These are phyloP conservation scores for Haberlea rhodopensis DNA, from an alignment of 257 asterid genomes.

Conservation along the genomic window DNA sequence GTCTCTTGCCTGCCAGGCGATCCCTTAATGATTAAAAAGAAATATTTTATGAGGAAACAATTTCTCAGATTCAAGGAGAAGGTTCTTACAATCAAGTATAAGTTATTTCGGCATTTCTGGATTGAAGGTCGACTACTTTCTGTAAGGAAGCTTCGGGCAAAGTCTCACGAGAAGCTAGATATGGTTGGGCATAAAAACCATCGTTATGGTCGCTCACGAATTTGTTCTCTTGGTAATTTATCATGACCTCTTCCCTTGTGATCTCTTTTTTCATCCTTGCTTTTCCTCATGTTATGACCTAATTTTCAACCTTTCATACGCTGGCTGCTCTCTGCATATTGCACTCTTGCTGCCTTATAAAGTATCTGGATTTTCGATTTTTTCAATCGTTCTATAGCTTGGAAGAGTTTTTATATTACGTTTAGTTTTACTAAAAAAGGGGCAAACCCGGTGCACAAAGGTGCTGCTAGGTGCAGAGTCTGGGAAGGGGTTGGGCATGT, in stretches of 20 bases:
- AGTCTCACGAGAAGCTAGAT: slow-evolving; percentile 78
- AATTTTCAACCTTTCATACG: not conserved
- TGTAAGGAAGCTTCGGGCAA: slow-evolving; percentile 51
- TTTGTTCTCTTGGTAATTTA: slow-evolving; percentile 51
- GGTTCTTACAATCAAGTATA: slow-evolving; percentile 60
- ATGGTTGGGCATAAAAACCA: slow-evolving; percentile 45
- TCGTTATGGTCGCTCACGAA: slow-evolving; percentile 59
- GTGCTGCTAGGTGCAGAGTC: no score
- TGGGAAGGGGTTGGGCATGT: no score
- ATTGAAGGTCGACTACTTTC: slow-evolving; percentile 68
- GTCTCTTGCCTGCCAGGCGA: slow-evolving; percentile 36
- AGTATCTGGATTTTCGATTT: not conserved
- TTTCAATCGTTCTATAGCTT: no score
- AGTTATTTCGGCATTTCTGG: slow-evolving; percentile 78
- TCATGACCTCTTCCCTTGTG: slow-evolving; percentile 11
- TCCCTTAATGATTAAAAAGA: slow-evolving; percentile 41
- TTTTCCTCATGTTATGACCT: not conserved
- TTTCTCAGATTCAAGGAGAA: slow-evolving; percentile 62
- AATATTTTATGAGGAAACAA: slow-evolving; percentile 42
- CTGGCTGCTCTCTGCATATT: not conserved
- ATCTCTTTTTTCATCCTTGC: not conserved
- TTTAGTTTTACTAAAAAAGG: no score
- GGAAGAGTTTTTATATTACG: not conserved
- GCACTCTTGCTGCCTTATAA: not conserved
- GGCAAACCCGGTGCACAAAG: no score